A percentile compares a stretch with the other conserved stretches of the same genome.
These are phyloP conservation scores for Dendrocalamus sinicus DNA, from an alignment of 176 grass and related monocot genomes.

Conservation along the genomic window DNA sequence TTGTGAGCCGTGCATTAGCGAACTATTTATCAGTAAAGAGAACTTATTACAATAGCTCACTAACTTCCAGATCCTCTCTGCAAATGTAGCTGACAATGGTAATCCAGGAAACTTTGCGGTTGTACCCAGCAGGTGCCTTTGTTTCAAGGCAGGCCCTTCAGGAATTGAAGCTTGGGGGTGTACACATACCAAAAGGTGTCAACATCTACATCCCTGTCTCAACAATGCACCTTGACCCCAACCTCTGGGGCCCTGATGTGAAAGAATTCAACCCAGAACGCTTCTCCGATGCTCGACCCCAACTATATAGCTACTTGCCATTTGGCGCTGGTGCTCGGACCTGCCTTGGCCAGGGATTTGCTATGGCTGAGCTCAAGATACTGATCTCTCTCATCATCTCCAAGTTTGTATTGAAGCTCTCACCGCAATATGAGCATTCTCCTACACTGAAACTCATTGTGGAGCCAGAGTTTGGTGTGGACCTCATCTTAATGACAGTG, in stretches of 20 bases:
- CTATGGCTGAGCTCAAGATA: constrained; percentile 90
- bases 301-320: constrained; percentile 74
- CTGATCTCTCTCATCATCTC: constrained; percentile 78
- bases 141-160: constrained; percentile 81
- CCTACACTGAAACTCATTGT: constrained; percentile 82
- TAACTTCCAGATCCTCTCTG: constrained; percentile 29
- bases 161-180: constrained; percentile 66
- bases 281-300: constrained; percentile 69
- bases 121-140: constrained; percentile 91
- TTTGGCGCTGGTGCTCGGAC: constrained; percentile 91
- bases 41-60: background rate
- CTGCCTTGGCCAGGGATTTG: constrained; percentile 93
- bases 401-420: constrained; percentile 69
- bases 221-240: constrained; percentile 83
- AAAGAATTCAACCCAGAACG: constrained; percentile 84
- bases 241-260: constrained; percentile 74
- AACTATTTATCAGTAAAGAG: background rate
- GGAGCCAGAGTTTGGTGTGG: constrained; percentile 80
- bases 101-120: constrained; percentile 85
- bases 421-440: constrained; percentile 64
- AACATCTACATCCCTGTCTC: constrained; percentile 86
- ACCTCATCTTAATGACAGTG: constrained; percentile 61
- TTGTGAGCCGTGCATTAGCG: background rate
- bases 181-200: constrained; percentile 81
- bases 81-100: constrained; percentile 81